Evolutionary conservation across 1,139 yeast genomes (phyloP).

Genomic region (Taphrina deformans): DNA sequence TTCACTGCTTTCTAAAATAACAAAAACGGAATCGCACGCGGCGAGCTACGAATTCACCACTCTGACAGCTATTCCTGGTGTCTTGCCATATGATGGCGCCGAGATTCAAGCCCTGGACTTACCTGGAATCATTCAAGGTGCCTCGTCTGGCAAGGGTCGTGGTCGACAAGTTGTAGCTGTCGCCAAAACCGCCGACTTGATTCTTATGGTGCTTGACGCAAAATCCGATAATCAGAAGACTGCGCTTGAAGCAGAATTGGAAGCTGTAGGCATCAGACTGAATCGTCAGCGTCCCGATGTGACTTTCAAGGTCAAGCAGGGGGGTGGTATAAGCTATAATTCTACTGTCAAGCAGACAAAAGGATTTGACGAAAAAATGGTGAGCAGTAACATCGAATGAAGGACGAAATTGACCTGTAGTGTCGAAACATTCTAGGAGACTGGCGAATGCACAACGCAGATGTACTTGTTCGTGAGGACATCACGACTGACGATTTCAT

Average conservation of each 20-base stretch:
- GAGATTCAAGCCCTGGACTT: slow-evolving; percentile 94
- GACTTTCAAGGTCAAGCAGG: slow-evolving; percentile 70
- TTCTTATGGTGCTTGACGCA: slow-evolving; percentile 92
- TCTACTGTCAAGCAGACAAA: slow-evolving; percentile 74
- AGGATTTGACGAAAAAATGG: slow-evolving; percentile 75
- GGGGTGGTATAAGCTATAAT: slow-evolving; percentile 88
- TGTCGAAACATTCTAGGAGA: slow-evolving; percentile 14
- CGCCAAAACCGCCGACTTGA: slow-evolving; percentile 82
- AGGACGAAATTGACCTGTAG: slow-evolving; percentile 40
- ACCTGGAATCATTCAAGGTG: slow-evolving; percentile 97
- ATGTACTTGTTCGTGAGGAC: slow-evolving; percentile 84
- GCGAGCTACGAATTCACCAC: slow-evolving; percentile 96
- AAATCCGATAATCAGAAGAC: slow-evolving; percentile 85
- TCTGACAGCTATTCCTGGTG: slow-evolving; percentile 80
- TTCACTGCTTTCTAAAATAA: slow-evolving; percentile 65
- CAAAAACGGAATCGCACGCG: slow-evolving; percentile 90
- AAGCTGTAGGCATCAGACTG: slow-evolving; percentile 88
- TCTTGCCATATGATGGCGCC: slow-evolving; percentile 86
- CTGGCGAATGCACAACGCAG: slow-evolving; percentile 77
- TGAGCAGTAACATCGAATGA: slow-evolving; percentile 73
- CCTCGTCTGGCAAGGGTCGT: slow-evolving; percentile 95
- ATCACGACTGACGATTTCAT: slow-evolving; percentile 92
- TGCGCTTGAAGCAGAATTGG: slow-evolving; percentile 83
- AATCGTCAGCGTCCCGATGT: slow-evolving; percentile 82
- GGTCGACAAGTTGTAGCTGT: slow-evolving; percentile 97